phyloP scores from a whole-genome alignment of 805 yeast genomes.

The Millerozyma acaciae region DNA sequence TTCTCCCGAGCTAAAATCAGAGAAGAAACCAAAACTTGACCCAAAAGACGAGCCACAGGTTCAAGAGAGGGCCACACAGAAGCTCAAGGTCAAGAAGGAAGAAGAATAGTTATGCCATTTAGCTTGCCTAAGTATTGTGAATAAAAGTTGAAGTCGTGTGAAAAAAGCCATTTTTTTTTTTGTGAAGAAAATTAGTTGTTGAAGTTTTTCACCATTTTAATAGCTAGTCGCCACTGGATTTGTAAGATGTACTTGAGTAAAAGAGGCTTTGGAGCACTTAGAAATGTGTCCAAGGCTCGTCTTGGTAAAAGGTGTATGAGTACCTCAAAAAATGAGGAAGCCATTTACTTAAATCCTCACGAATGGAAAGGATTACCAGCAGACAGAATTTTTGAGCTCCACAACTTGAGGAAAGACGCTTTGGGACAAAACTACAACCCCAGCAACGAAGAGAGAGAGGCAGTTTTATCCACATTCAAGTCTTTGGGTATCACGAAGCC shows the following conservation, averaged over 20 bases:
- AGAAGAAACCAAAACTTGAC: slow-evolving; percentile 6
- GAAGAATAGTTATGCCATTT: too few relatives aligned
- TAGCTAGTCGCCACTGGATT: too few relatives aligned
- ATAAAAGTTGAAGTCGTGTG: too few relatives aligned
- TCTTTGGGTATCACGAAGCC: slow-evolving; percentile 31
- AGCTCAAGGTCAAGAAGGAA: slow-evolving; percentile 3
- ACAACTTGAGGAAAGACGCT: slow-evolving; percentile 51
- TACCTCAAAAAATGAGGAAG: slow-evolving; percentile 6
- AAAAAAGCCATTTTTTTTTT: too few relatives aligned
- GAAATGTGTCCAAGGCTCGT: background rate
- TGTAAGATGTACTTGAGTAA: background rate
- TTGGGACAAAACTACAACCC: slow-evolving; percentile 41
- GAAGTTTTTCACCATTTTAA: too few relatives aligned
- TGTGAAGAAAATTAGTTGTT: too few relatives aligned
- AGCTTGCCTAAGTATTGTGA: too few relatives aligned
- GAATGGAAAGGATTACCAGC: slow-evolving; percentile 70
- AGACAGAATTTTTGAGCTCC: slow-evolving; percentile 57
- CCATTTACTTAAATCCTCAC: slow-evolving; percentile 57
- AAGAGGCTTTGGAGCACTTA: background rate
- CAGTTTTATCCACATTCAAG: slow-evolving; percentile 36
- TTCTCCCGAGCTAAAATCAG: slow-evolving; percentile 7
- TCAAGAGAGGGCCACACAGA: slow-evolving; percentile 1
- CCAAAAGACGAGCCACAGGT: slow-evolving; percentile 1
- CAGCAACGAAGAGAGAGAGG: slow-evolving; percentile 60
- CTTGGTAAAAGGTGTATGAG: too few relatives aligned